Evolutionary conservation across 768 basidiomycete genomes (phyloP), one percentile per base, ranked within the genome.

Genomic region (Suillus placidus): DNA sequence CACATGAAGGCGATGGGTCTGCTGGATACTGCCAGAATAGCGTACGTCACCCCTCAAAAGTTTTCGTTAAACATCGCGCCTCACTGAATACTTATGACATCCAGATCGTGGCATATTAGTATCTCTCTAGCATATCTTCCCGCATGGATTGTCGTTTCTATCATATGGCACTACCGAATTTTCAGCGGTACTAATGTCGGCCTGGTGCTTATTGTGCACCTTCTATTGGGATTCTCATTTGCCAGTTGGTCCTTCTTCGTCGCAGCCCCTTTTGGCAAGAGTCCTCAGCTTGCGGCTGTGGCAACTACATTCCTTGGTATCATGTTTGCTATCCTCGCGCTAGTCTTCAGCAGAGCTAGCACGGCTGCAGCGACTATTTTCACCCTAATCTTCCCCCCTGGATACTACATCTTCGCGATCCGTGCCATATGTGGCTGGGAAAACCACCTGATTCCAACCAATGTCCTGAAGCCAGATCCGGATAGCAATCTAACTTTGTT

Each of bases 1-100:
- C 90, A 93, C 71, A 85, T 93, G 82, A 88, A 89, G 71, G 90
- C 86, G 3, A 93, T 94, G 92, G 92, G 92, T 9, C 80, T 93
- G 14, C 75, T 84, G 8, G 90, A 92, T 70, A 86, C 86, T 0
- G 90, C 91, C 14, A 82, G 90, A 43, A 84, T 91, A 57, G 66
- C 87, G 84, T 86, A 71, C 18, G 85, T 72, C 12, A 51, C 40
- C 12, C 16, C 37, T 45, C 23, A 61, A 45, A 60, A 16, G 37
- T 32, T 43, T 18, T 5, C 37, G 54, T 65, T 9, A 40, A 37
- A 12, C 54, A 20, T 62, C 47, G 55, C 66, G 3, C 61, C 43
- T 42, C 2, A 35, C 60, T 67, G 51, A 68, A 62, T 23, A 38
- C 37, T 7, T 40, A 47, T 30, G 18, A 40, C 35, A 20, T 42